Percentiles rank a stretch among this genome's conserved stretches.
Evolutionary conservation across 2,329 filamentous ascomycete genomes (phyloP).

Genomic region (Colletotrichum liriopes): DNA sequence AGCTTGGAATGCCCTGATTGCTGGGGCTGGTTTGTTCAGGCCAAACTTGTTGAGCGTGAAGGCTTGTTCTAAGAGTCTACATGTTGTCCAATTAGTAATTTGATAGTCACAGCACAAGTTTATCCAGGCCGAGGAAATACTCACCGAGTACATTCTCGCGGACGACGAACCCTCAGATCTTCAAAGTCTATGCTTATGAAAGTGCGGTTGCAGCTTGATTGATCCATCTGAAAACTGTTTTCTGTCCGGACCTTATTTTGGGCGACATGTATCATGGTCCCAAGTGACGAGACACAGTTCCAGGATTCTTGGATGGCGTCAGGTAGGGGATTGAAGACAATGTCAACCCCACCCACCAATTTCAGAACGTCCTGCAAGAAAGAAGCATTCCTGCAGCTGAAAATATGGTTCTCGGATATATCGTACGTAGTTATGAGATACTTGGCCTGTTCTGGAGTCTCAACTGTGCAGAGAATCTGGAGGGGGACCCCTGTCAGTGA

Average conservation of each 20-base stretch:
- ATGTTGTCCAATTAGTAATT: not conserved
- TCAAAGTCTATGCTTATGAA: constrained; percentile 54
- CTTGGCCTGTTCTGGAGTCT: constrained; percentile 52
- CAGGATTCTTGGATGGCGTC: constrained; percentile 59
- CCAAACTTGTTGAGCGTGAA: constrained; percentile 22
- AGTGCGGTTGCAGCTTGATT: constrained; percentile 55
- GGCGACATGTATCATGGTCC: constrained; percentile 63
- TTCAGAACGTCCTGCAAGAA: constrained; percentile 51
- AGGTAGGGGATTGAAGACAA: constrained; percentile 59
- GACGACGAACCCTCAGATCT: constrained; percentile 3
- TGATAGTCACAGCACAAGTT: not conserved
- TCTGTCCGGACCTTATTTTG: constrained; percentile 57
- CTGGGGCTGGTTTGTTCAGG: constrained; percentile 26
- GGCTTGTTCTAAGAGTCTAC: constrained; percentile 25
- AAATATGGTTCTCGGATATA: constrained; percentile 53
- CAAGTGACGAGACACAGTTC: constrained; percentile 61
- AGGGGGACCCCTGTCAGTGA: not conserved
- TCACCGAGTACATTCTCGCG: constrained; percentile 22
- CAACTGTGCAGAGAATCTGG: constrained; percentile 54
- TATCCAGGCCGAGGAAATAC: not conserved
- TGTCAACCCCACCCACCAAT: constrained; percentile 53
- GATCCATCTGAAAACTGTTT: constrained; percentile 60
- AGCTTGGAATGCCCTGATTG: constrained; percentile 47
- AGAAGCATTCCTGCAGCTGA: constrained; percentile 48
- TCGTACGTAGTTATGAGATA: constrained; percentile 51